A percentile compares a stretch with the other conserved stretches of the same genome.
Evolutionary conservation across 768 basidiomycete genomes (phyloP).

Genomic region (Pulveroboletus sp.): DNA sequence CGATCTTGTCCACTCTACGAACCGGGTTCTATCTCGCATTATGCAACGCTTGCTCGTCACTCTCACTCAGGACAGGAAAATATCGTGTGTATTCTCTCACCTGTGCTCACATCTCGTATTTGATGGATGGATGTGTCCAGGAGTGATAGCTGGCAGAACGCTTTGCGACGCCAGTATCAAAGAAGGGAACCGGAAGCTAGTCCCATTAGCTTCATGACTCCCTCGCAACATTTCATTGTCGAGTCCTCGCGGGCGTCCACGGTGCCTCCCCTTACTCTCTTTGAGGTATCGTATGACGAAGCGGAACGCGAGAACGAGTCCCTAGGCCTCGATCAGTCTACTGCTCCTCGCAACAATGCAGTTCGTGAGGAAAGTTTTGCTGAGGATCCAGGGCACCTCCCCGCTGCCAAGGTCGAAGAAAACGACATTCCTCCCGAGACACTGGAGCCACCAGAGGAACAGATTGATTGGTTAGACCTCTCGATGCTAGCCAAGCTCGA

Average conservation of each 20-base stretch:
- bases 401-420: slow-evolving; percentile 20
- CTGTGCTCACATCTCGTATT: slow-evolving; percentile 17
- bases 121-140: slow-evolving; percentile 36
- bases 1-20: slow-evolving; percentile 63
- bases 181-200: slow-evolving; percentile 69
- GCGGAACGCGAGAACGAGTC: slow-evolving; percentile 13
- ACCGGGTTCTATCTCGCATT: slow-evolving; percentile 62
- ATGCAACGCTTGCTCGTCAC: slow-evolving; percentile 73
- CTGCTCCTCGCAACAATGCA: slow-evolving; percentile 5
- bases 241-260: slow-evolving; percentile 32
- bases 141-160: slow-evolving; percentile 74
- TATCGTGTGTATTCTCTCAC: slow-evolving; percentile 51
- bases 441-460: slow-evolving; percentile 34
- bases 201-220: slow-evolving; percentile 58
- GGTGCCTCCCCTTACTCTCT: slow-evolving; percentile 14
- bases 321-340: slow-evolving; percentile 6
- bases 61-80: slow-evolving; percentile 78
- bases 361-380: background rate
- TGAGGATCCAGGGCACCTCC: slow-evolving; percentile 1
- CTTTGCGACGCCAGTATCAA: slow-evolving; percentile 72
- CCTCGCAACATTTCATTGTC: slow-evolving; percentile 18
- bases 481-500: slow-evolving; percentile 72
- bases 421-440: slow-evolving; percentile 15
- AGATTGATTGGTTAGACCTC: slow-evolving; percentile 69
- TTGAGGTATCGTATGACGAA: slow-evolving; percentile 9